These are phyloP conservation scores for Circinella minor DNA, from an alignment of 371 early-diverging fungal genomes.

Conservation along the genomic window DNA sequence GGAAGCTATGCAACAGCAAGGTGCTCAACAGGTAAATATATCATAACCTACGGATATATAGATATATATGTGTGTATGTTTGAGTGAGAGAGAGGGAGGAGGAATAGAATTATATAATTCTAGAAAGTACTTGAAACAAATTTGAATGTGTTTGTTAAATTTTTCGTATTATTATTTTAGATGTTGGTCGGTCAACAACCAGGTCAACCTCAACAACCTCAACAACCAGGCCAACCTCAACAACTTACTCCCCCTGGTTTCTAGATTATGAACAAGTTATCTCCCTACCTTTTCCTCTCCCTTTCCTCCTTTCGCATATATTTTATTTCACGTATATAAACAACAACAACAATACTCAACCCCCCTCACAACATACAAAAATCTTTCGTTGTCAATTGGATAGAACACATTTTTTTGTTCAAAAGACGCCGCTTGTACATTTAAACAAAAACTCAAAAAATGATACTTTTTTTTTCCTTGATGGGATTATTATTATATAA, in stretches of 20 bases:
- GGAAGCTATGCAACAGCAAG: constrained; percentile 71
- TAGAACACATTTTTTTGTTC: not conserved
- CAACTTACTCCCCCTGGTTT: constrained; percentile 23
- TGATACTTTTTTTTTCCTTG: not conserved
- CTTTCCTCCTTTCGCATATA: not conserved
- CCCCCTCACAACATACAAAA: not conserved
- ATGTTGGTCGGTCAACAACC: constrained; percentile 37
- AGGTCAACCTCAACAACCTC: constrained; percentile 28
- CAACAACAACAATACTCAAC: too few relatives aligned
- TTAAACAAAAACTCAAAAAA: not conserved
- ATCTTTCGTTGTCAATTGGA: not conserved
- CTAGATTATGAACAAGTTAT: constrained; percentile 3
- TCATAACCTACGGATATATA: not conserved
- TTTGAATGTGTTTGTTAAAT: not conserved
- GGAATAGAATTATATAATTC: not conserved
- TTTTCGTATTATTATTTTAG: constrained; percentile 14
- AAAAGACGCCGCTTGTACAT: not conserved
- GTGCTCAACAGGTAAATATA: constrained; percentile 52
- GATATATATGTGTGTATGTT: too few relatives aligned
- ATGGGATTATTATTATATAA: not conserved
- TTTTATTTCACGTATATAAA: too few relatives aligned
- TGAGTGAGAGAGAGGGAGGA: too few relatives aligned
- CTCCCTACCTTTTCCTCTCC: not conserved
- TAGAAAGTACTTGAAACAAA: not conserved
- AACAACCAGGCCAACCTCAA: constrained; percentile 27